Base-by-base conservation (phyloP, 2,329 filamentous ascomycete genomes). In the Sphaerulina musiva region DNA sequence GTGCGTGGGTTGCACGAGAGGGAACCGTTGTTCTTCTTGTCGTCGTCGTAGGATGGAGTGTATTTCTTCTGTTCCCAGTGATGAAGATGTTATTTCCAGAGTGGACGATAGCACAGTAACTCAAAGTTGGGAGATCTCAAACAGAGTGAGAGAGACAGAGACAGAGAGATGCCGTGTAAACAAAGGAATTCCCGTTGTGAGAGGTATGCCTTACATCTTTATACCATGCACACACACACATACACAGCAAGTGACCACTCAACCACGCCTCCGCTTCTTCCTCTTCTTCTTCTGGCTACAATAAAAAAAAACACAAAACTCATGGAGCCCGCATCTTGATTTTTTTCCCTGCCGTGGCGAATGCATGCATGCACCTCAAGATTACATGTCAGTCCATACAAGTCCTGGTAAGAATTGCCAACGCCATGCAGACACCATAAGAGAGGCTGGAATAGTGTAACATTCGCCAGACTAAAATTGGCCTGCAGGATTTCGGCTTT, bases 1-100 rank as follows among this genome's bases (percentile, higher is more conserved):
- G n/a, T 51, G 36, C 34, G 41, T 51, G 43, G 51, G 31, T 46
- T 45, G 47, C 46, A 45, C 46, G 42, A 40, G 36, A 43, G 34
- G 14, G 34, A 38, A 11, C 3, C 34, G 10, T 11, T 11, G 7
- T 38, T 38, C 4, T 38, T 10, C 6, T 29, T 7, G 26, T 29
- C 26, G 26, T 29, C 34, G 34, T 7, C 8, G 34, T 38, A 38
- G 5, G 10, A 38, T 4, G 3, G 7, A 38, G 34, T 38, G 34
- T 10, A 4, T 2, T 36, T 17, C 14, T 17, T 17, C 14, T 17
- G 14, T 4, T 10, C 12, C 9, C 3, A 36, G 12, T 6, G 12
- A 12, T 38, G 2, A 2, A 38, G 10, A 11, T 38, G 34, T 38
- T 38, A 38, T 38, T n/a, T 38, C 34, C 34, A 7, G 34, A 38